Evolutionary conservation across 1,284 basidiomycete genomes (phyloP), one percentile per base, ranked within the genome.

Genomic region (Sphaerobolus stellatus): DNA sequence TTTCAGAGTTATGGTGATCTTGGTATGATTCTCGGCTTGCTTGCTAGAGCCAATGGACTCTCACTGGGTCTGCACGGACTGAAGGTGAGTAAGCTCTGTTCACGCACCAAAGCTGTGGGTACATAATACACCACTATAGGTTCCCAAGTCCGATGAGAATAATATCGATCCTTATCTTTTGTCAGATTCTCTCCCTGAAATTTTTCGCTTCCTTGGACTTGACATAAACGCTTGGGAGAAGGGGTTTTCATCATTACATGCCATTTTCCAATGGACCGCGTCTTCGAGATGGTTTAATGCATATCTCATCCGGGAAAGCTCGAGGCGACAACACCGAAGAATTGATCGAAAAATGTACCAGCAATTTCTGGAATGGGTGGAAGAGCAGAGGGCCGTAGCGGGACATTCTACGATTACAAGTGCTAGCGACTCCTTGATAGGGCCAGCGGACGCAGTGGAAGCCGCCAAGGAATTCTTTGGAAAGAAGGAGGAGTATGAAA

Each of bases 1-100:
- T 79, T 80, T 62, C 75, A 82, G 56, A 77, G 78, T 2, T 88
- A 86, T 60, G 86, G 86, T 2, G 86, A 88, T 61, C 68, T 87
- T 5, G 81, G 82, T 0, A 84, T 87, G 79, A 84, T 88, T 20
- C 65, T 88, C 46, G 78, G 79, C 13, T 62, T 82, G 5, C 65
- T 87, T 14, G 77, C 75, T 4, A 72, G 75, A 41, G 78, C 77
- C 47, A 70, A 71, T 40, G 82, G 83, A 1, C 61, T 88, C 5
- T 65, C 68, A 1, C 64, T 84, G 1, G 78, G 79, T 7, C 68
- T 68, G 28, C 74, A 79, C 44, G 86, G 86, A 0, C 64, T 88
- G 20, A 84, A 79, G 74, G 86, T 86, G 40, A 16, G 66, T 63
- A n/a, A 8, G 7, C 34, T 3, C n/a, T 11, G 22, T 48, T 31